Evolutionary conservation across 2,329 filamentous ascomycete species (phyloP), one percentile per base, ranked within the genome.

Genomic region (Diatrype stigma): DNA sequence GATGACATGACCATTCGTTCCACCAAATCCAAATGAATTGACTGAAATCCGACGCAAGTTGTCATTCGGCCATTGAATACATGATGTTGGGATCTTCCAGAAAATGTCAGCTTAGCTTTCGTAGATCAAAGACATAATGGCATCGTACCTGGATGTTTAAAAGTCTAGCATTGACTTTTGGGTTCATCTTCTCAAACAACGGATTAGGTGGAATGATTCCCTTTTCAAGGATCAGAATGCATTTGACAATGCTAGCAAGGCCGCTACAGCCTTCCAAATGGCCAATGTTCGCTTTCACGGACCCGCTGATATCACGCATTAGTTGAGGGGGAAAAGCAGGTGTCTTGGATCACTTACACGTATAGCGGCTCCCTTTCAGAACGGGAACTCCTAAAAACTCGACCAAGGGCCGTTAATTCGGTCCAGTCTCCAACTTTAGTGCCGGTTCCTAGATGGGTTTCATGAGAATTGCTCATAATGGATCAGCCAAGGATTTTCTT

Each of bases 41-140:
- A 52, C 48, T 14, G 50, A 54, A 51, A 52, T 21, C 65, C 66
- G 42, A n/a, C n/a, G n/a, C n/a, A n/a, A n/a, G n/a, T n/a, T n/a
- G n/a, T n/a, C n/a, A n/a, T n/a, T n/a, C n/a, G n/a, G n/a, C n/a
- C n/a, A n/a, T n/a, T n/a, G n/a, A n/a, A n/a, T n/a, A n/a, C n/a
- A n/a, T n/a, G n/a, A n/a, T n/a, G n/a, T n/a, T n/a, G n/a, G n/a
- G n/a, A n/a, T n/a, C n/a, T n/a, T n/a, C n/a, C n/a, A n/a, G n/a
- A n/a, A n/a, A n/a, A n/a, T n/a, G n/a, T n/a, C n/a, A n/a, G n/a
- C n/a, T n/a, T n/a, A n/a, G n/a, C n/a, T n/a, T n/a, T n/a, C n/a
- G n/a, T n/a, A n/a, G n/a, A n/a, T n/a, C n/a, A n/a, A n/a, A n/a
- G n/a, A n/a, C n/a, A n/a, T n/a, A n/a, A n/a, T n/a, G n/a, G n/a